Evolutionary conservation across 2,329 filamentous ascomycete species (phyloP).

Genomic region (Ceratocystis albifundus): DNA sequence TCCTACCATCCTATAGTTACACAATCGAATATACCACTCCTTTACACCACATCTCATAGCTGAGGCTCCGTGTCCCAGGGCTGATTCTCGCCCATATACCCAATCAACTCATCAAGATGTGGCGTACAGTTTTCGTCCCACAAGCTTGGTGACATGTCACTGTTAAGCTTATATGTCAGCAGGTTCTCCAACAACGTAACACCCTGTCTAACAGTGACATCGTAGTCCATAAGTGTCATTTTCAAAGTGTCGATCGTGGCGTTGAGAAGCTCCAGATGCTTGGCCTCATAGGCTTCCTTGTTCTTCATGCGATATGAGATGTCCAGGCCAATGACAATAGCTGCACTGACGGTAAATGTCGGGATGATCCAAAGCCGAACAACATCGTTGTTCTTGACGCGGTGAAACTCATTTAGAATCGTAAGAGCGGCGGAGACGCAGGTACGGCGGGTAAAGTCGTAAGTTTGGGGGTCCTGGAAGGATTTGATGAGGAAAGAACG

Average conservation of each 20-base stretch:
- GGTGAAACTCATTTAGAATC: conserved; percentile 20
- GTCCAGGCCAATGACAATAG: conserved; percentile 21
- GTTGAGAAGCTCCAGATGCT: conserved; percentile 18
- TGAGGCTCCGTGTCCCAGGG: neutral
- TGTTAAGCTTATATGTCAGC: neutral
- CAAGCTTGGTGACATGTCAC: neutral
- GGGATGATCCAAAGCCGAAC: conserved; percentile 23
- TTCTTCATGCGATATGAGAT: conserved; percentile 20
- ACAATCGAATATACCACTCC: neutral
- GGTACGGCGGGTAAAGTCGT: conserved; percentile 19
- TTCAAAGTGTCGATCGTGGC: conserved; percentile 10
- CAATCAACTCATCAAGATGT: neutral
- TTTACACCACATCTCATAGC: neutral
- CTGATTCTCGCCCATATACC: neutral
- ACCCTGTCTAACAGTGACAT: conserved; percentile 14
- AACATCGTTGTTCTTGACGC: conserved; percentile 19
- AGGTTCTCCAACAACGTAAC: conserved; percentile 9
- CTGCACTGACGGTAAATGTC: conserved; percentile 21
- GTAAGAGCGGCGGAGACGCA: conserved; percentile 20
- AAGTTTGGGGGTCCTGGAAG: conserved; percentile 19
- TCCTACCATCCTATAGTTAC: neutral
- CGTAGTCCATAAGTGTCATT: conserved; percentile 6
- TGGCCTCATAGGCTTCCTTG: conserved; percentile 9
- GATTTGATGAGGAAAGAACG: conserved; percentile 23
- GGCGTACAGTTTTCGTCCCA: conserved; percentile 5